Conservation (phyloP, 2,329 filamentous ascomycete genomes). For the Akanthomyces muscarius region DNA sequence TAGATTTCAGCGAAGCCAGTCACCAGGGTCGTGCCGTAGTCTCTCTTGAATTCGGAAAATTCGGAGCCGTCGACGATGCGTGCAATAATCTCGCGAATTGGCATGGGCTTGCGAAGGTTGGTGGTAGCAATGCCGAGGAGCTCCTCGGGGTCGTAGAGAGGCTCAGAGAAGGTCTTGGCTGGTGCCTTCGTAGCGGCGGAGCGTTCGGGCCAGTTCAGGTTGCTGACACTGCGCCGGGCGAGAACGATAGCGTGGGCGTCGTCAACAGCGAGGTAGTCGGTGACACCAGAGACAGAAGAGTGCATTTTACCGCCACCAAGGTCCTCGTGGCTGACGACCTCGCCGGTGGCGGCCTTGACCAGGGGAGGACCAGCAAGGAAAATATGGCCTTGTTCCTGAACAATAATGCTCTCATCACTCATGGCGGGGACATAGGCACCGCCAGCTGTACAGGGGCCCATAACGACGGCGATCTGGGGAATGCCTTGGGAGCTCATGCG, state of each 20-base stretch:
- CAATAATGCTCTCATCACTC: constrained; percentile 97
- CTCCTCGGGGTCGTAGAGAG: constrained; percentile 74
- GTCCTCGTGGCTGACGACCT: constrained; percentile 85
- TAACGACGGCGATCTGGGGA: constrained; percentile 90
- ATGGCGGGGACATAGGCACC: constrained; percentile 96
- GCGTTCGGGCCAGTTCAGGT: constrained; percentile 78
- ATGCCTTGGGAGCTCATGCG: constrained; percentile 86
- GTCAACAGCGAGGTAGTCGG: constrained; percentile 91
- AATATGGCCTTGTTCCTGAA: constrained; percentile 92
- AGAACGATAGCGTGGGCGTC: constrained; percentile 89
- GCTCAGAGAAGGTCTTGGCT: constrained; percentile 59
- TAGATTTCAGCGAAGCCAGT: constrained; percentile 90
- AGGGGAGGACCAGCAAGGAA: constrained; percentile 92
- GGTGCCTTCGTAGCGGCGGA: constrained; percentile 35
- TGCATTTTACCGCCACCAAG: constrained; percentile 88
- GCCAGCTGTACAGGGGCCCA: constrained; percentile 95
- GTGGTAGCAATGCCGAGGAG: constrained; percentile 85
- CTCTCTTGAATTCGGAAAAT: constrained; percentile 91
- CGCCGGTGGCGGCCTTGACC: constrained; percentile 93
- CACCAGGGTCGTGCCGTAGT: constrained; percentile 84
- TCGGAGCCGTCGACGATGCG: constrained; percentile 86
- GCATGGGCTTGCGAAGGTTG: constrained; percentile 80
- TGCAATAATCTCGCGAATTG: constrained; percentile 86
- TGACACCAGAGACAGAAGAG: constrained; percentile 85
- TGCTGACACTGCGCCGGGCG: constrained; percentile 75